Conservation (phyloP, 2,329 filamentous ascomycete genomes). For the Arthrobotrys musiformis region DNA sequence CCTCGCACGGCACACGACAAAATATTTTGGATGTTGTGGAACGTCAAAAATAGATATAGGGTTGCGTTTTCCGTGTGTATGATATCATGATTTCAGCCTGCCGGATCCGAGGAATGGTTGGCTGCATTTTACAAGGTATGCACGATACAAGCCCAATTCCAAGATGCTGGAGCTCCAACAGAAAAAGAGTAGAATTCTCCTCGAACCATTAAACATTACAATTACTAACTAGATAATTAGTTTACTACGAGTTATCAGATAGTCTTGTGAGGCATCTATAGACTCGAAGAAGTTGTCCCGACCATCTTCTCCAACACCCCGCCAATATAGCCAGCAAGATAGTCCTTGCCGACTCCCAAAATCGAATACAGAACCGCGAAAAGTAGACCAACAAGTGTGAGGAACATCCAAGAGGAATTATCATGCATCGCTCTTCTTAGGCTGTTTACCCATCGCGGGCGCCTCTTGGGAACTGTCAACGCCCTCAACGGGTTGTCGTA, state of each 20-base stretch:
- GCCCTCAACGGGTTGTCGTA: conserved; percentile 52
- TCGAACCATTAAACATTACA: conserved; percentile 11
- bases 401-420: conserved; percentile 45
- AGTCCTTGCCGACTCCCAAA: conserved; percentile 31
- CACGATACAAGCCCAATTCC: not conserved
- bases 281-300: not conserved
- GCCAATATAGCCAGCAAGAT: conserved; percentile 28
- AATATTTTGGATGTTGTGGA: not conserved
- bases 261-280: not conserved
- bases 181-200: not conserved
- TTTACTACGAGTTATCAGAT: not conserved
- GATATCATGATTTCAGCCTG: conserved; percentile 1
- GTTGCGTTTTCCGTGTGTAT: not conserved
- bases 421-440: conserved; percentile 36
- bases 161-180: not conserved
- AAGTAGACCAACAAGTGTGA: conserved; percentile 35
- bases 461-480: conserved; percentile 44
- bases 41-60: not conserved
- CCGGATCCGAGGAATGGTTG: not conserved
- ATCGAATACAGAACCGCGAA: conserved; percentile 39
- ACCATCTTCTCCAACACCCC: conserved; percentile 1
- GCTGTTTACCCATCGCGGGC: conserved; percentile 37
- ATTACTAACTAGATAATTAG: not conserved
- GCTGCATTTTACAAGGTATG: not conserved
- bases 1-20: not conserved